Base-by-base conservation (phyloP, 441 rosid genomes). In the Populus hybrid region DNA sequence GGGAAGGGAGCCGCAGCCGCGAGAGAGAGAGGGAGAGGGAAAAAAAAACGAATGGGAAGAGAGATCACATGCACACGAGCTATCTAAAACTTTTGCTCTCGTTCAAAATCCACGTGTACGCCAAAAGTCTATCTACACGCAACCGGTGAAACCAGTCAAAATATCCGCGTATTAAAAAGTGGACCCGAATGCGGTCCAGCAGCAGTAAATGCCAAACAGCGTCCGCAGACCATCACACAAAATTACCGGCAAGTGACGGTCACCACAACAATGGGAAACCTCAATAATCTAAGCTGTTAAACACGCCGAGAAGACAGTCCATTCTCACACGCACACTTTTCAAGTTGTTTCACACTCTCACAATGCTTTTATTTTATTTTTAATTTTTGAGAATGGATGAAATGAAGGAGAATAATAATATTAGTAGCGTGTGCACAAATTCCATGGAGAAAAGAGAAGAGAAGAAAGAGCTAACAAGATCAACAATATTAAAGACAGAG, bases 181-280 rank as follows among this genome's bases (percentile, higher is more conserved):
- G 85, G 88, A 71, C 81, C 83, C 72, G 29, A 1, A 1, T 72
- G 66, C 82, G 75, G 89, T 75, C 84, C 87, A 45, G 18, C 16
- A 70, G 76, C 85, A 91, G 76, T 93, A 69, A 94, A 89, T 92
- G 89, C 80, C 82, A 63, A 29, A 18, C 82, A 83, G 87, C 90
- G 91, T 80, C 88, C 81, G 76, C 24, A 74, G 26, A 35, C 84
- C 69, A 69, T 70, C 45, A 73, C 83, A 64, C 7, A 20, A 18
- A 3, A 12, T 45, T 56, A 92, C 99, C 88, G 92, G 87, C 86
- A 86, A 35, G 20, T 86, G 89, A 78, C 97, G 86, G 98, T 92
- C 89, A 79, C 71, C 53, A 9, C 33, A 53, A 75, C 29, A 87
- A 87, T 85, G 87, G 86, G 88, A 89, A 90, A 84, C 83, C 92